Base-by-base conservation (phyloP, 345 rosid genomes). In the Melastoma malabathricum region DNA sequence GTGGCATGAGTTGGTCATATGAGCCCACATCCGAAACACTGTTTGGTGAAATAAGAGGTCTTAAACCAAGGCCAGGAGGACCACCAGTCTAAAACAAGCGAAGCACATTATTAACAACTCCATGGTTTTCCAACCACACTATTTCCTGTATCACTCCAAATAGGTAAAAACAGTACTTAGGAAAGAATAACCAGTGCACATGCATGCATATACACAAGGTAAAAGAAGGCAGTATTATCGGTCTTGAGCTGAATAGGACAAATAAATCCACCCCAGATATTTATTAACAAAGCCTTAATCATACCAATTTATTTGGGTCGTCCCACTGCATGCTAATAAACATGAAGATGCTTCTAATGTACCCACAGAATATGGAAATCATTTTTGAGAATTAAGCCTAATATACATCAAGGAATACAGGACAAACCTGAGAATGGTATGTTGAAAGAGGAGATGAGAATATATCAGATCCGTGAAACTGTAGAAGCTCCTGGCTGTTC, bases 1-100 rank as follows among this genome's bases (percentile, higher is more conserved):
- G 94, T 72, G 83, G 96, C 54, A 84, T 73, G 57, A 88, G 75
- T 53, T 81, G 94, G 59, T 88, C 98, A 59, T 87, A 85, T 0
- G 76, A 74, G 51, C 95, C 93, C 46, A 72, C 63, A 57, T 79
- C 81, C 44, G 93, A 70, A 59, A 68, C 79, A 8, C 86, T 12
- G 61, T 64, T 87, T 59, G 86, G 80, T 0, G 97, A 84, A 70
- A 72, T 88, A 60, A 85, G 55, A 48, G 97, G 90, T 74, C 97
- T 88, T 54, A 85, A 55, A 44, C 94, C 97, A 61, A 84, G 79
- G 55, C 95, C 90, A 22, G 84, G 93, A 34, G 41, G 41, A 55
- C 94, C 97, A 51, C 89, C 82, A 47, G 86, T 75, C 88, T 83
- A 75, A 65, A 62, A 58, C 41, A 34, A 5, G 41, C 41, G 9